A percentile compares a stretch with the other conserved stretches of the same genome.
Evolutionary conservation across 2,329 filamentous ascomycete species (phyloP).

Genomic region (Colletotrichum echinochloae): DNA sequence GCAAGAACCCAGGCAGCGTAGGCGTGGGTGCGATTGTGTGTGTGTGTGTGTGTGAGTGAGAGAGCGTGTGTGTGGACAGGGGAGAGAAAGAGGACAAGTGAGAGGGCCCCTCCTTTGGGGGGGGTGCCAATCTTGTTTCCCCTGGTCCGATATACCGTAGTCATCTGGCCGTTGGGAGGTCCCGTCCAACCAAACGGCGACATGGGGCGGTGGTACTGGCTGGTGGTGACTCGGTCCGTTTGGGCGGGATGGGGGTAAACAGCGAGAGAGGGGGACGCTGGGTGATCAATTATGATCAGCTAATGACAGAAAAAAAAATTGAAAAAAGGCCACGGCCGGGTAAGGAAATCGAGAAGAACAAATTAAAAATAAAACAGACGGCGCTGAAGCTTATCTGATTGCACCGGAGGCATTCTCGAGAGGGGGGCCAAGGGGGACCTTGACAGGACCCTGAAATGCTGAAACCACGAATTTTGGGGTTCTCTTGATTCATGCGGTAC

Average conservation of each 20-base stretch:
- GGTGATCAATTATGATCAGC: neutral
- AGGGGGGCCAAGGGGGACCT: too few species aligned
- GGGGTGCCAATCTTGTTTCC: constrained; percentile 23
- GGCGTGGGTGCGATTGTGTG: neutral
- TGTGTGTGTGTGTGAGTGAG: neutral
- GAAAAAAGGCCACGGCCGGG: too few species aligned
- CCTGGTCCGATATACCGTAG: constrained; percentile 32
- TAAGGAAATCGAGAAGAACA: too few species aligned
- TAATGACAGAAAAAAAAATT: neutral
- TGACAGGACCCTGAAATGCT: constrained; percentile 38
- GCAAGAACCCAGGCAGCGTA: neutral
- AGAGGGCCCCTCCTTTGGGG: constrained; percentile 1
- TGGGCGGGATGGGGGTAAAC: neutral
- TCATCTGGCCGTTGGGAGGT: constrained; percentile 18
- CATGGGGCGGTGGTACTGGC: neutral
- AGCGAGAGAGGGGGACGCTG: neutral
- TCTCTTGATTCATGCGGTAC: constrained; percentile 18
- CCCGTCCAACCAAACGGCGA: neutral
- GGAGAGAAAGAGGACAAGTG: constrained; percentile 14
- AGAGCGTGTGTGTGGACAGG: neutral
- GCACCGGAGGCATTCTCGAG: neutral
- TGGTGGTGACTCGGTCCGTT: too few species aligned
- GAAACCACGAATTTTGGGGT: constrained; percentile 32
- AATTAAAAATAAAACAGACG: neutral
- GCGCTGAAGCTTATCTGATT: constrained; percentile 22